phyloP scores from a whole-genome alignment of 2,329 filamentous ascomycete genomes.

The Pseudogymnoascus sp. region DNA sequence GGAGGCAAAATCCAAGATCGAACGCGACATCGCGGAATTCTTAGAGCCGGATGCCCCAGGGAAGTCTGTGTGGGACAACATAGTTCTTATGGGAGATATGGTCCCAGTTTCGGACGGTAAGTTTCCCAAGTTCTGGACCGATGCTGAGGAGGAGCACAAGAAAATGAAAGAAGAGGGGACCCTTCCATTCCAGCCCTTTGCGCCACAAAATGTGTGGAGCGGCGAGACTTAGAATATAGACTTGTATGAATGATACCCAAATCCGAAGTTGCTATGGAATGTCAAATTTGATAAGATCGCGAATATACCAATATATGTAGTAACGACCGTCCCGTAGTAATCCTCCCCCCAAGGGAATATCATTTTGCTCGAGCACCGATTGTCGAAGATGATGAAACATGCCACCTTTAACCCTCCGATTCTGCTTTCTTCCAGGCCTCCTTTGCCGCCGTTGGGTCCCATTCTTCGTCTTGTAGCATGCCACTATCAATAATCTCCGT shows the following conservation, averaged over 20 bases:
- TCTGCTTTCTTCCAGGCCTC: not conserved
- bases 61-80: not conserved
- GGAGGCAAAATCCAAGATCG: constrained; percentile 45
- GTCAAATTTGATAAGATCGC: not conserved
- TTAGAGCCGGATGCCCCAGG: not conserved
- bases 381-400: not conserved
- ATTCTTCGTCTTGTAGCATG: not conserved
- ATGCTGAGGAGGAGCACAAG: not conserved
- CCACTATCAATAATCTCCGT: constrained; percentile 18
- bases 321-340: not conserved
- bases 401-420: not conserved
- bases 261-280: not conserved
- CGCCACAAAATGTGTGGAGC: constrained; percentile 1
- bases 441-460: not conserved
- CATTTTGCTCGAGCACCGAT: not conserved
- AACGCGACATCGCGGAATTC: constrained; percentile 17
- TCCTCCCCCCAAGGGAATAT: not conserved
- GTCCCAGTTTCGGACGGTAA: not conserved
- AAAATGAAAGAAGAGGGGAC: not conserved
- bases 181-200: not conserved
- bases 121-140: not conserved
- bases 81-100: not conserved
- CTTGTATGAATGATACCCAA: not conserved
- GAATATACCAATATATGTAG: not conserved
- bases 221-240: not conserved